Base-by-base conservation (phyloP, 495 filamentous ascomycete species). In the Aspergillus bertholletiae region DNA sequence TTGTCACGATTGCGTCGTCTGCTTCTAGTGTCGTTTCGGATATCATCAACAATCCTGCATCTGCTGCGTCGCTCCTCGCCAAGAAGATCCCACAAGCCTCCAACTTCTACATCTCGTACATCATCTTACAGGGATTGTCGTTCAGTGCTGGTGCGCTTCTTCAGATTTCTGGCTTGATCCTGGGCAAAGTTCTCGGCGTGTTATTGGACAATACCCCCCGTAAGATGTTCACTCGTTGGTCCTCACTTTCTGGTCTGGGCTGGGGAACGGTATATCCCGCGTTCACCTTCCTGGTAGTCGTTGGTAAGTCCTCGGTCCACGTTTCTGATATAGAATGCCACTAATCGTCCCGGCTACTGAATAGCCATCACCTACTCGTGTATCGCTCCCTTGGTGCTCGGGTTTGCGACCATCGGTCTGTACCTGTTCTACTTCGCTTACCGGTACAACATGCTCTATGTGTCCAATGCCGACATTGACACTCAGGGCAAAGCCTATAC, bases 91-190 rank as follows among this genome's bases (percentile, higher is more conserved):
- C 94, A 8, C 84, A 77, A 49, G 82, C 89, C 3, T 92, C 91
- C 59, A 97, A 95, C 73, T 92, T 98, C 71, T 98, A 96, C 73
- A 87, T 97, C 48, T 87, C 88, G 0, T 98, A 96, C 74, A 93
- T 98, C 64, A 86, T 97, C 61, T 79, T 98, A 24, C 92, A 97
- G 70, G 94, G 94, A 46, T 72, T 98, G 54, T 87, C 86, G n/a
- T 83, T 96, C 60, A 87, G 88, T 45, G 77, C 90, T 0, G 80
- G 85, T 51, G 80, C 86, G 3, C 70, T 98, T 26, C 78, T 94
- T 18, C 89, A 94, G 63, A 82, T 94, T 21, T 80, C 78, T 32
- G 91, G 90, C 7, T 80, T 96, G 60, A 74, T 92, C 60, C 54
- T 96, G 41, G 88, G 89, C 69, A 84, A 83, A 37, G 46, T 97